Percentiles rank a stretch among this genome's conserved stretches.
These are phyloP conservation scores for Trichoderma gamsii DNA, from an alignment of 495 filamentous ascomycete genomes.

Conservation along the genomic window DNA sequence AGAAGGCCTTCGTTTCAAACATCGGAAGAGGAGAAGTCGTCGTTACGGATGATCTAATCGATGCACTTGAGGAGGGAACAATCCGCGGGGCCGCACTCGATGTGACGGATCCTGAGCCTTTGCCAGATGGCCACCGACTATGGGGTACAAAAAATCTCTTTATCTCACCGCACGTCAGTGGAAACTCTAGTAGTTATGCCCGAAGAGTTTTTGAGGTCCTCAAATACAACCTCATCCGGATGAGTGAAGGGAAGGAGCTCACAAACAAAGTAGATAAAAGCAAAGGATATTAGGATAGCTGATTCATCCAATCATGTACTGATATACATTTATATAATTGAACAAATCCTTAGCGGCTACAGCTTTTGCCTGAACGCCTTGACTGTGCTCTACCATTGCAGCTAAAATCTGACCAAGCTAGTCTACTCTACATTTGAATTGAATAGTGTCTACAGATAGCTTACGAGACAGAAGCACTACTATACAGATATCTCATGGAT, in stretches of 20 bases:
- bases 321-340: not conserved
- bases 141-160: slow-evolving; percentile 67
- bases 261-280: slow-evolving; percentile 29
- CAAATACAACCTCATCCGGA: slow-evolving; percentile 28
- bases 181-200: slow-evolving; percentile 53
- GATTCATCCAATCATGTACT: not conserved
- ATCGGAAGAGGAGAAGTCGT: slow-evolving; percentile 69
- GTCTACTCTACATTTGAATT: too few species aligned
- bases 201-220: slow-evolving; percentile 53
- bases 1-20: slow-evolving; percentile 60
- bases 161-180: slow-evolving; percentile 76
- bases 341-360: not conserved
- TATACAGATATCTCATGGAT: too few species aligned
- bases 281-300: not conserved
- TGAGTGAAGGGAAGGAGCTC: slow-evolving; percentile 24
- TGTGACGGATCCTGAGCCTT: slow-evolving; percentile 79
- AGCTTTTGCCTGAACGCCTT: too few species aligned
- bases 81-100: slow-evolving; percentile 73
- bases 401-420: too few species aligned
- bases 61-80: slow-evolving; percentile 50
- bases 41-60: slow-evolving; percentile 62
- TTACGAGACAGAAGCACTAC: too few species aligned
- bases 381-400: too few species aligned
- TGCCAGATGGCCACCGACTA: slow-evolving; percentile 61
- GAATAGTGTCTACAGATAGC: too few species aligned